Percentiles rank a stretch among this genome's conserved stretches.
These are phyloP conservation scores for Aspergillus sp. DNA, from an alignment of 2,329 filamentous ascomycete species.

Conservation along the genomic window DNA sequence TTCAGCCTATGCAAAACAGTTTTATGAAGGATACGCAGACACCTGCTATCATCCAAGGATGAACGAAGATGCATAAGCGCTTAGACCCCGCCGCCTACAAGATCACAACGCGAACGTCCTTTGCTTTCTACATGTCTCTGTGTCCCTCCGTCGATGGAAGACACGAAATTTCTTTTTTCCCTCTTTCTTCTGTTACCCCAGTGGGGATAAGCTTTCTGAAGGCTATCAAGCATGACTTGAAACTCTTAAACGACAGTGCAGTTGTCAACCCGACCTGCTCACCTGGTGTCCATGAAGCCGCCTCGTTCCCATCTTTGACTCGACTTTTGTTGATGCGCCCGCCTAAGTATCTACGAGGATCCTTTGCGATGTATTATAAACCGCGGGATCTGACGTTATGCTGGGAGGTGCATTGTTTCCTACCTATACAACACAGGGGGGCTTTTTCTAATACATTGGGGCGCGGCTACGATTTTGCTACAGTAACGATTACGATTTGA, in stretches of 20 bases:
- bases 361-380: constrained; percentile 41
- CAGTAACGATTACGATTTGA: constrained; percentile 19
- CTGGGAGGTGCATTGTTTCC: constrained; percentile 13
- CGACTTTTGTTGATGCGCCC: constrained; percentile 9
- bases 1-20: constrained; percentile 42
- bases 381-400: constrained; percentile 26
- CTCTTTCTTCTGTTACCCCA: background rate
- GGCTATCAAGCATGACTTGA: background rate
- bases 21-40: constrained; percentile 50
- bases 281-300: background rate
- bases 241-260: background rate
- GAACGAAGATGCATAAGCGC: constrained; percentile 4
- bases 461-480: background rate
- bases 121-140: background rate
- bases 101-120: background rate
- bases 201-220: background rate
- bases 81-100: background rate
- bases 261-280: background rate
- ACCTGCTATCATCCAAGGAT: constrained; percentile 45
- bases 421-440: constrained; percentile 3
- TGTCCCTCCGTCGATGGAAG: background rate
- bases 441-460: background rate
- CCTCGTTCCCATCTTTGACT: background rate
- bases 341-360: constrained; percentile 14
- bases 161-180: background rate